Conservation (phyloP, 2,329 filamentous ascomycete species). For the Seiridium cupressi region DNA sequence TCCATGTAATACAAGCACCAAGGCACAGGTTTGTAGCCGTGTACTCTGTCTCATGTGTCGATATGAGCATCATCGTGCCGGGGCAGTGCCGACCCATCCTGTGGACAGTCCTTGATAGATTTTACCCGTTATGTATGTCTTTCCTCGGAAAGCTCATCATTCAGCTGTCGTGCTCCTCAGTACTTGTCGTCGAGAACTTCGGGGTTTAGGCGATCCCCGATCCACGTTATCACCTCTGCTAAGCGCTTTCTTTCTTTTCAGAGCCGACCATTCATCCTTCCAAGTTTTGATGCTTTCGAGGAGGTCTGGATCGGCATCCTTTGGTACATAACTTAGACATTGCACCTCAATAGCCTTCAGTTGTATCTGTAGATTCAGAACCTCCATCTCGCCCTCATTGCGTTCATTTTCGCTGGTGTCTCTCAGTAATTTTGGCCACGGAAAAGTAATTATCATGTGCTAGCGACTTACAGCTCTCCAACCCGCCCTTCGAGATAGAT, state of each 20-base stretch:
- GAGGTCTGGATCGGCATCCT: slow-evolving; percentile 53
- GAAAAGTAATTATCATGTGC: not conserved
- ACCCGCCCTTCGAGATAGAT: slow-evolving; percentile 59
- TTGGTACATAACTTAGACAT: slow-evolving; percentile 44
- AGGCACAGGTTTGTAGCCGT: not conserved
- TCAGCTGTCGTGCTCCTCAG: not conserved
- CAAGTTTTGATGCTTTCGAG: slow-evolving; percentile 58
- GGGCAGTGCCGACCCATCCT: too few species aligned
- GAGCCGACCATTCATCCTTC: slow-evolving; percentile 57
- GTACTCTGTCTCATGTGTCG: not conserved
- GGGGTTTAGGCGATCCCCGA: not conserved
- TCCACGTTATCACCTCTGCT: slow-evolving; percentile 12
- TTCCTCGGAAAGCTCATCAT: not conserved
- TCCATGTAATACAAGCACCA: not conserved
- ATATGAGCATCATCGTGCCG: too few species aligned
- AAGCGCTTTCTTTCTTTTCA: slow-evolving; percentile 44
- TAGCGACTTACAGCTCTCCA: slow-evolving; percentile 48
- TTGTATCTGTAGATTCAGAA: slow-evolving; percentile 60
- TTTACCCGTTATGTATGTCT: too few species aligned
- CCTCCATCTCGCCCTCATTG: slow-evolving; percentile 56
- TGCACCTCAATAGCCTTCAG: slow-evolving; percentile 63
- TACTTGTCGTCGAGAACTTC: not conserved
- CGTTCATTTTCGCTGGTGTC: slow-evolving; percentile 50
- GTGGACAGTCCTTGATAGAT: too few species aligned
- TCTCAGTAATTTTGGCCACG: not conserved